Base-by-base conservation (phyloP, 352 stramenopile species). In the Phytophthora kernoviae region DNA sequence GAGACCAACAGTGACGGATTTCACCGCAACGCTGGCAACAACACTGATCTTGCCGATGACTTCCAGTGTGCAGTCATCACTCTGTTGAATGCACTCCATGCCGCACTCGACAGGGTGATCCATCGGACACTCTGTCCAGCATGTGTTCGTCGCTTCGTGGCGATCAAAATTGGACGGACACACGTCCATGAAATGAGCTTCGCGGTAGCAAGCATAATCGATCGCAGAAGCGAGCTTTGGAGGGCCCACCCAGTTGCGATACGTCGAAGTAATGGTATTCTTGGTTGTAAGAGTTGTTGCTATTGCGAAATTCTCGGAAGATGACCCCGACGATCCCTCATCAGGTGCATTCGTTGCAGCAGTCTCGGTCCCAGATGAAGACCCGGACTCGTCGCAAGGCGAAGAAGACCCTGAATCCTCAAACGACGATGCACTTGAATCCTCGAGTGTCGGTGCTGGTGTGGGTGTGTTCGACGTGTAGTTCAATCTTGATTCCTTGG, bases 121-220 rank as follows among this genome's bases (percentile, higher is more conserved):
- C 18, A 84, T 57, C 0, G 77, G 73, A 40, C 77, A 87, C 22
- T 84, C 43, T 0, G 74, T 65, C 73, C 77, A 86, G 57, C 76
- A 86, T 5, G 76, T 81, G 15, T 55, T 53, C 34, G 76, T 65
- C 0, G 72, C 68, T 50, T 83, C 68, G 17, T 69, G 77, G 26
- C 46, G 60, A 24, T 76, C 62, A 41, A 78, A 85, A 17, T 74
- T 64, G 7, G 44, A 18, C 3, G 69, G 62, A 30, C 73, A 82
- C 1, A 44, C 65, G 40, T 41, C 42, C 46, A 69, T 68, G 20
- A 74, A 56, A 46, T 78, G 65, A 8, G 62, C 68, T 48, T 61
- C 36, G n/a, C 62, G 55, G 27, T 55, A 70, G 22, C 62, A 60
- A 7, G 54, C 54, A 17, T 43, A 20, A 39, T 70, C 62, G 3